Percentiles rank a stretch among this genome's conserved stretches.
phyloP scores from a whole-genome alignment of 106 monocot genomes.

The Apostasia ramifera region DNA sequence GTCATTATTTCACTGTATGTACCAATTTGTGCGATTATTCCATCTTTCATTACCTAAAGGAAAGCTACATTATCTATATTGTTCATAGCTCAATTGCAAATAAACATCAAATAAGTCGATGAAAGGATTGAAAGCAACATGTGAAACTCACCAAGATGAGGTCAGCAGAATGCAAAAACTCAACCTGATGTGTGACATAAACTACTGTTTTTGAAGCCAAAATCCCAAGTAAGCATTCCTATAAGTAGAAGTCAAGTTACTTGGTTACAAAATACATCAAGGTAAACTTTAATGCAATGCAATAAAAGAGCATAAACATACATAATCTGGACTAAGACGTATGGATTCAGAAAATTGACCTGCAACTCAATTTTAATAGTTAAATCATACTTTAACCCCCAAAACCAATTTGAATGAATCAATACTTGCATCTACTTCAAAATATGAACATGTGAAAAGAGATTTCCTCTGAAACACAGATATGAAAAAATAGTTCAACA shows the following conservation, averaged over 20 bases:
- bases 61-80: neutral
- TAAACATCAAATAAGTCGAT: neutral
- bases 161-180: constrained; percentile 88
- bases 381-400: too few species aligned
- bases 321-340: too few species aligned
- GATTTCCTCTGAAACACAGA: neutral
- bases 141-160: constrained; percentile 69
- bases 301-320: too few species aligned
- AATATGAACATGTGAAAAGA: too few species aligned
- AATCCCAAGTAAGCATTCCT: constrained; percentile 75
- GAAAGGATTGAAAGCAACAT: neutral
- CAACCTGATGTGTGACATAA: constrained; percentile 93
- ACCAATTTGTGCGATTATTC: constrained; percentile 72
- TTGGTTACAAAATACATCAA: too few species aligned
- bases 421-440: too few species aligned
- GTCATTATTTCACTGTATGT: constrained; percentile 74
- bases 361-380: too few species aligned
- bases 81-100: too few species aligned
- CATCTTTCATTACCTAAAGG: constrained; percentile 71
- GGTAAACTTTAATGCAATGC: too few species aligned
- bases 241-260: neutral
- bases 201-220: constrained; percentile 78
- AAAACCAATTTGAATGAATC: too few species aligned
- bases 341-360: too few species aligned
- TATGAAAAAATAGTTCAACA: neutral